Conservation (phyloP, 2,329 filamentous ascomycete species). For the Magnaporthiopsis rhizophila region DNA sequence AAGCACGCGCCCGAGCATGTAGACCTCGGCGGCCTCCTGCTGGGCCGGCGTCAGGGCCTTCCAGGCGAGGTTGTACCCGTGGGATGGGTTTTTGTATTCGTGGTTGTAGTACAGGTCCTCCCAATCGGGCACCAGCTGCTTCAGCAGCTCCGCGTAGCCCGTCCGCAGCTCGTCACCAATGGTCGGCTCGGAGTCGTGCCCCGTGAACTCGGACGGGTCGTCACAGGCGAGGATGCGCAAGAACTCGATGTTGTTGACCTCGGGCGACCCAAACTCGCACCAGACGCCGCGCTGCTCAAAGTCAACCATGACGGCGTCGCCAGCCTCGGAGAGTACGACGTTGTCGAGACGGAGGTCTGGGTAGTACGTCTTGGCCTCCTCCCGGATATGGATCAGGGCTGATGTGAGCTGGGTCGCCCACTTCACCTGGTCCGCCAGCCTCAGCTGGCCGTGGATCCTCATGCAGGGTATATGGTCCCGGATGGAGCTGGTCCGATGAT, state of each 20-base stretch:
- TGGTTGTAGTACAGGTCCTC: constrained; percentile 9
- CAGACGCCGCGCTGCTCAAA: constrained; percentile 57
- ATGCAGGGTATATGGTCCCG: constrained; percentile 46
- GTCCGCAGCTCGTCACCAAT: constrained; percentile 30
- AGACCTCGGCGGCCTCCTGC: constrained; percentile 51
- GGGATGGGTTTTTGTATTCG: constrained; percentile 37
- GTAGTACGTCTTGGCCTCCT: constrained; percentile 40
- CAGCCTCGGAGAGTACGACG: constrained; percentile 40
- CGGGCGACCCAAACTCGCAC: constrained; percentile 53
- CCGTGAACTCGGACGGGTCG: constrained; percentile 19
- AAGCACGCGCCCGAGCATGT: constrained; percentile 53
- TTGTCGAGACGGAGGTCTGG: constrained; percentile 54
- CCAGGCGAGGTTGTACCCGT: constrained; percentile 51
- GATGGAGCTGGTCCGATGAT: constrained; percentile 44
- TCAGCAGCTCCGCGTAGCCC: constrained; percentile 32
- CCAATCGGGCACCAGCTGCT: constrained; percentile 40
- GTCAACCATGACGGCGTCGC: constrained; percentile 48
- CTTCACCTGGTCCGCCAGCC: constrained; percentile 35
- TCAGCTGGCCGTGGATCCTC: constrained; percentile 35
- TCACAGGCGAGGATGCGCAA: constrained; percentile 44
- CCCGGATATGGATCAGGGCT: constrained; percentile 42
- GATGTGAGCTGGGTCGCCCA: constrained; percentile 47
- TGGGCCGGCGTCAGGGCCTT: constrained; percentile 40
- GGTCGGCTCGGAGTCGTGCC: constrained; percentile 23
- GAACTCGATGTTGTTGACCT: constrained; percentile 52